Conservation (phyloP, 495 filamentous ascomycete genomes). For the Cercophora samala region DNA sequence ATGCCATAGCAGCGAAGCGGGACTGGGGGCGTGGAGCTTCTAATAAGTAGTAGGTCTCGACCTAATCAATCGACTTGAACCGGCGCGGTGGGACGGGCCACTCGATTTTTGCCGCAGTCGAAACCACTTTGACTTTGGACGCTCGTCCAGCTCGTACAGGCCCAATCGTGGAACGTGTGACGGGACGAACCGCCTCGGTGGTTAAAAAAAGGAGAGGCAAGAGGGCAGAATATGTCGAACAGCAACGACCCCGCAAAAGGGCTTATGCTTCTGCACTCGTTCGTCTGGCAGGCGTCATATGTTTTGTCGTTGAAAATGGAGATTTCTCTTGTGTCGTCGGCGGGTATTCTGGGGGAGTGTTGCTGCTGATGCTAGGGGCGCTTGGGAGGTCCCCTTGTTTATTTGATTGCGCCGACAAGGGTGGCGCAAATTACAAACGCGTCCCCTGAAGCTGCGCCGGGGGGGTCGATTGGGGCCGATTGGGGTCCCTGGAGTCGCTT, state of each 20-base stretch:
- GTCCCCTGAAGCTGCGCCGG: conserved; percentile 28
- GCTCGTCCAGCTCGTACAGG: conserved; percentile 12
- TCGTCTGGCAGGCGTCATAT: conserved; percentile 28
- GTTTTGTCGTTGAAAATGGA: conserved; percentile 19
- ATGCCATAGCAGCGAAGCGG: conserved; percentile 47
- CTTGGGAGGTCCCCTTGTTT: conserved; percentile 33
- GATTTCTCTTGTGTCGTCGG: conserved; percentile 26
- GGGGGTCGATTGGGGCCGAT: conserved; percentile 5
- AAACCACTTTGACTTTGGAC: not conserved
- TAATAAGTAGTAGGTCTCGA: conserved; percentile 21
- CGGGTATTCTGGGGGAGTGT: conserved; percentile 30
- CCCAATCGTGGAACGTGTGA: conserved; percentile 15
- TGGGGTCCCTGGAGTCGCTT: conserved; percentile 17
- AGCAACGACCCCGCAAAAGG: conserved; percentile 26
- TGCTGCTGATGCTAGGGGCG: conserved; percentile 16
- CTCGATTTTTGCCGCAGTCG: conserved; percentile 5
- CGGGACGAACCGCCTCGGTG: conserved; percentile 18
- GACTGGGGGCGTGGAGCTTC: conserved; percentile 24
- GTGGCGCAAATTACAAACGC: conserved; percentile 40
- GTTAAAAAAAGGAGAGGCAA: conserved; percentile 17
- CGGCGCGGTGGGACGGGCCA: conserved; percentile 20
- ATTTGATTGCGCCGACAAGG: conserved; percentile 40
- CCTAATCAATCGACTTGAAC: conserved; percentile 18
- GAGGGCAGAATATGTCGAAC: conserved; percentile 21
- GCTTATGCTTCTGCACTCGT: conserved; percentile 29